Conservation (phyloP, 2,329 filamentous ascomycete species). For the Chaetomium sp. region DNA sequence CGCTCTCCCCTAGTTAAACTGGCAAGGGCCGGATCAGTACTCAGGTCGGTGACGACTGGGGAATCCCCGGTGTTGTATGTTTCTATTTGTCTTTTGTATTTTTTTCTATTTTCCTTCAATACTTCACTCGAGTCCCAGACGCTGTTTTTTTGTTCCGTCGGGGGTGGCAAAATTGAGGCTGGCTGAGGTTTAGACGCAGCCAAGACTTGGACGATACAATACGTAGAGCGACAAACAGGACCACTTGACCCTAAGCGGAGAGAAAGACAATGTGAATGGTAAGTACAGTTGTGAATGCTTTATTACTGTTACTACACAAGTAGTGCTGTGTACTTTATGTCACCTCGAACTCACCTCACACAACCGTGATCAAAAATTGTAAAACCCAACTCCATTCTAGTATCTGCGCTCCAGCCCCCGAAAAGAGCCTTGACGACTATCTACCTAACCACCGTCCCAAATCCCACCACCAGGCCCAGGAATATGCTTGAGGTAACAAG, state of each 20-base stretch:
- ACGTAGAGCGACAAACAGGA: too few species aligned
- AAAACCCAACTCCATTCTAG: constrained; percentile 2
- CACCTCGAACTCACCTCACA: too few species aligned
- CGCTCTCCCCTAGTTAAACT: neutral
- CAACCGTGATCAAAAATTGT: neutral
- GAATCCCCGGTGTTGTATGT: neutral
- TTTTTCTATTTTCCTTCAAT: constrained; percentile 11
- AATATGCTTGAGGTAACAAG: neutral
- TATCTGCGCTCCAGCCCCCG: neutral
- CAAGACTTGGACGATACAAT: too few species aligned
- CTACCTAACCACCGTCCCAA: neutral
- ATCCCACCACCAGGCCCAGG: constrained; percentile 1
- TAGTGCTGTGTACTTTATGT: neutral
- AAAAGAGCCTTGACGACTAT: neutral
- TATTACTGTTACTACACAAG: neutral
- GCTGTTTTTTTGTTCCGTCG: too few species aligned
- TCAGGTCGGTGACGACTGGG: neutral
- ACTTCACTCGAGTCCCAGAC: too few species aligned
- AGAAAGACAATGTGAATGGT: too few species aligned
- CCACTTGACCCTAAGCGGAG: too few species aligned
- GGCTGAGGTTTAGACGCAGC: too few species aligned
- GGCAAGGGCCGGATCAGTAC: neutral
- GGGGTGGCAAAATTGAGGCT: too few species aligned
- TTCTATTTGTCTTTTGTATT: neutral
- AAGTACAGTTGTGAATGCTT: neutral